A percentile compares a stretch with the other conserved stretches of the same genome.
Conservation (phyloP, 2,329 filamentous ascomycete species). For the Penicillium sp. region DNA sequence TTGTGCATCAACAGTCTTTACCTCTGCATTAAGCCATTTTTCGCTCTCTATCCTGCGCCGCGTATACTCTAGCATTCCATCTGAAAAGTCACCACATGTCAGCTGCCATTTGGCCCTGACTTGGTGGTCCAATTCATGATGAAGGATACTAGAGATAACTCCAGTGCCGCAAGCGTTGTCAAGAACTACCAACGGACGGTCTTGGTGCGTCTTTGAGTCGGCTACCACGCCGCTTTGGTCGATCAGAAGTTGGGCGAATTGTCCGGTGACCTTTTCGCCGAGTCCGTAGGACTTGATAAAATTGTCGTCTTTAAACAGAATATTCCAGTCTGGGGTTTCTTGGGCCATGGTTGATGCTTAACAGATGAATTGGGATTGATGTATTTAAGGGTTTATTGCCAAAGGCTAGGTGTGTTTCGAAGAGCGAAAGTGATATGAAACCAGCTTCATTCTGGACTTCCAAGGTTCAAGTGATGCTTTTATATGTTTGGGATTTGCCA, state of each 20-base stretch:
- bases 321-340: neutral
- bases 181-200: conserved; percentile 40
- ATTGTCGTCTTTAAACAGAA: conserved; percentile 17
- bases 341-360: neutral
- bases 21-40: conserved; percentile 50
- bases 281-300: conserved; percentile 29
- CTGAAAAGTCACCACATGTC: conserved; percentile 52
- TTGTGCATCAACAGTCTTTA: conserved; percentile 50
- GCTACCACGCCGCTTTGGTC: conserved; percentile 27
- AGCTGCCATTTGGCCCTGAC: conserved; percentile 48
- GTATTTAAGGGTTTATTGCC: neutral
- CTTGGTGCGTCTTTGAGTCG: conserved; percentile 12
- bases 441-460: no score
- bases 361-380: neutral
- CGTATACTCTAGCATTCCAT: conserved; percentile 44
- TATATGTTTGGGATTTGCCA: neutral
- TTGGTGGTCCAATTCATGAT: conserved; percentile 40
- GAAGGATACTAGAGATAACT: conserved; percentile 50
- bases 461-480: neutral
- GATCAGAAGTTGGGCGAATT: conserved; percentile 31
- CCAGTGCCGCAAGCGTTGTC: conserved; percentile 59
- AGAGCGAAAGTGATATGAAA: neutral
- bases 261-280: conserved; percentile 32
- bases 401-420: no score
- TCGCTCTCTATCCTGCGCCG: conserved; percentile 42